Conservation (phyloP, 1,139 yeast species). For the Petasospora fabianii region DNA sequence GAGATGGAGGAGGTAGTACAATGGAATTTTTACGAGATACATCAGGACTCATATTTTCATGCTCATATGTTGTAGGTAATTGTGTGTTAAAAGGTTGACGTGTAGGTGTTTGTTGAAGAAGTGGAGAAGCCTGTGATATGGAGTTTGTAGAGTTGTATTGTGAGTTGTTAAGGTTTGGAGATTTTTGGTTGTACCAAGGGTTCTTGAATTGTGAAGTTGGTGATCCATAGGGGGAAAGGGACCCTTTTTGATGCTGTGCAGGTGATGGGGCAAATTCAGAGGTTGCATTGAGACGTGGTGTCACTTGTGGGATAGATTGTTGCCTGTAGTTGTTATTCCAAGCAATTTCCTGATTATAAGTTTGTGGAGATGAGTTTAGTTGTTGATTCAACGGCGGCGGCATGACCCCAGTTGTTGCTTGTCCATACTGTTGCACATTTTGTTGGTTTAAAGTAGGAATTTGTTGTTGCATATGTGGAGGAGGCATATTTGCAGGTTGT, state of each 20-base stretch:
- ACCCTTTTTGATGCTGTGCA: constrained; percentile 5
- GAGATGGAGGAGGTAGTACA: constrained; percentile 28
- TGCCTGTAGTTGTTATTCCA: constrained; percentile 18
- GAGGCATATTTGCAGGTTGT: constrained; percentile 19
- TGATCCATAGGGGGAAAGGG: constrained; percentile 25
- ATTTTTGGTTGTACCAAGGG: constrained; percentile 25
- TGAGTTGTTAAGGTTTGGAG: constrained; percentile 13
- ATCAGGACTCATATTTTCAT: constrained; percentile 19
- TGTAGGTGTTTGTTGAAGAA: constrained; percentile 20
- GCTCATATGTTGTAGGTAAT: constrained; percentile 26
- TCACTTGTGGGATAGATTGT: constrained; percentile 13
- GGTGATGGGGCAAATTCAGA: constrained; percentile 8
- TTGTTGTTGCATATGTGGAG: neutral
- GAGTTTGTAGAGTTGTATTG: neutral
- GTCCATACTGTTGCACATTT: constrained; percentile 8
- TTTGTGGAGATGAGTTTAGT: too few species aligned
- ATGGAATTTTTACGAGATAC: constrained; percentile 25
- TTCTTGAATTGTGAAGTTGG: constrained; percentile 27
- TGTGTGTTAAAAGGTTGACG: constrained; percentile 22
- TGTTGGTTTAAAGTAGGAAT: constrained; percentile 2
- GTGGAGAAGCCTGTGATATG: constrained; percentile 5
- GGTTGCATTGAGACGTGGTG: constrained; percentile 16
- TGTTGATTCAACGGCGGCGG: too few species aligned
- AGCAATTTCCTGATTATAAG: constrained; percentile 12
- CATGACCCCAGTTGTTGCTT: constrained; percentile 5